Conservation (phyloP, 495 filamentous ascomycete species). For the Aspergillus diversus region DNA sequence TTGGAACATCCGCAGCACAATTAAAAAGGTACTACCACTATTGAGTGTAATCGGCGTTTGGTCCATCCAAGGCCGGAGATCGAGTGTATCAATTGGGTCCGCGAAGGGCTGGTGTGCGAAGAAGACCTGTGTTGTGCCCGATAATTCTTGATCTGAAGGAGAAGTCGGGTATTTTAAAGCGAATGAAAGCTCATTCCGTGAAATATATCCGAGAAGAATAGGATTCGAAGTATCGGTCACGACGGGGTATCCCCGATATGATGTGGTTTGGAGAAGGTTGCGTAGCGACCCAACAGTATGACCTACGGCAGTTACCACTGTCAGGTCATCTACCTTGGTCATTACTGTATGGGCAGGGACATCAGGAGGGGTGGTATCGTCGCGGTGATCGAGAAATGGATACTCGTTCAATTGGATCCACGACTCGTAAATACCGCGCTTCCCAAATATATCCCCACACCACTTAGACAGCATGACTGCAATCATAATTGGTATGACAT, state of each 20-base stretch:
- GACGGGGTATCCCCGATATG: constrained; percentile 91
- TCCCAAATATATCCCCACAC: constrained; percentile 96
- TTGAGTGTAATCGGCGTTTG: constrained; percentile 94
- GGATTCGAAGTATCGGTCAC: constrained; percentile 71
- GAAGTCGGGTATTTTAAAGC: constrained; percentile 62
- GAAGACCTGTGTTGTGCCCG: constrained; percentile 74
- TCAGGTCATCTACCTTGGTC: constrained; percentile 88
- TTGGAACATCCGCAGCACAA: constrained; percentile 90
- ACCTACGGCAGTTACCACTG: constrained; percentile 79
- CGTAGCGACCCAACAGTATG: constrained; percentile 81
- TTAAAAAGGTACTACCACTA: constrained; percentile 69
- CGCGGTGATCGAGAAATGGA: constrained; percentile 92
- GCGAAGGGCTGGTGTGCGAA: constrained; percentile 83
- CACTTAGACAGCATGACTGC: constrained; percentile 99
- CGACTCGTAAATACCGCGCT: constrained; percentile 92
- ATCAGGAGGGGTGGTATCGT: constrained; percentile 80
- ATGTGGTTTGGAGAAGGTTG: constrained; percentile 68
- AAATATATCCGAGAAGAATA: constrained; percentile 87
- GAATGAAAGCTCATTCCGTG: constrained; percentile 84
- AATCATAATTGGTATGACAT: constrained; percentile 98
- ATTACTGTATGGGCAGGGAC: constrained; percentile 83
- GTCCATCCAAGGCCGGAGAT: constrained; percentile 96
- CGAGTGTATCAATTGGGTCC: constrained; percentile 76
- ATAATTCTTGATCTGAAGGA: constrained; percentile 55
- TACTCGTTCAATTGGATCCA: constrained; percentile 98